Evolutionary conservation across 2,329 filamentous ascomycete genomes (phyloP).

Genomic region (Chalaropsis ovoidea): DNA sequence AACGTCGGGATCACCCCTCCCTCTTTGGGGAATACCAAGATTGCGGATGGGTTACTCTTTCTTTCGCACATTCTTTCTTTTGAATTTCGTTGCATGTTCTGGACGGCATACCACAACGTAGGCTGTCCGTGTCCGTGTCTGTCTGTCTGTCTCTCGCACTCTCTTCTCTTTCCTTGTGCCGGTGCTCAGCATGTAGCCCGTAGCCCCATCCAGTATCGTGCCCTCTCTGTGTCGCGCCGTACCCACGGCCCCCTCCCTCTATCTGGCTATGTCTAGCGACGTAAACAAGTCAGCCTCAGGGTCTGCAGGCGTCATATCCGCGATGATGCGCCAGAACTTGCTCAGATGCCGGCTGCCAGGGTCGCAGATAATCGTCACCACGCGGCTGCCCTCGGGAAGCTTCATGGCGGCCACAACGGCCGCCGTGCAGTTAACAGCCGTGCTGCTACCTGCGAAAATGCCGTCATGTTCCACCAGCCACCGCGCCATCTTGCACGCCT

Average conservation of each 20-base stretch:
- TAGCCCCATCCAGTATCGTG: not conserved
- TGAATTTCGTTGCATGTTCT: not conserved
- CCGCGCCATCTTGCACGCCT: constrained; percentile 86
- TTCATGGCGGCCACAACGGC: constrained; percentile 58
- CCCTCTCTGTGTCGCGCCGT: not conserved
- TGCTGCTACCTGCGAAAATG: constrained; percentile 88
- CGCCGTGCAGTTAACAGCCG: constrained; percentile 89
- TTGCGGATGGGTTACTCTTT: constrained; percentile 11
- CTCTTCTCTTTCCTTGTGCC: not conserved
- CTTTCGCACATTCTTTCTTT: not conserved
- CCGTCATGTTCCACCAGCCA: constrained; percentile 95
- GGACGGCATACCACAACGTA: not conserved
- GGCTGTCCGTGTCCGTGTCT: not conserved
- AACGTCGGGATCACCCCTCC: constrained; percentile 15
- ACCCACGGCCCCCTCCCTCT: too few species aligned
- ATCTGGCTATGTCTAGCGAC: constrained; percentile 38
- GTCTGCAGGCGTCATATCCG: constrained; percentile 55
- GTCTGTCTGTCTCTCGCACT: not conserved
- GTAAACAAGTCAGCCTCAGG: constrained; percentile 45
- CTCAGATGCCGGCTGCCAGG: constrained; percentile 71
- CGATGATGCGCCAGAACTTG: constrained; percentile 73
- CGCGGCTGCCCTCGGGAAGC: constrained; percentile 50
- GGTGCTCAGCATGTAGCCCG: not conserved
- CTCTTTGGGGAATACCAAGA: constrained; percentile 12
- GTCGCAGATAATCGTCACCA: constrained; percentile 81